Percentiles rank a stretch among this genome's conserved stretches.
Conservation (phyloP, 805 yeast genomes). For the Suhomyces canberraensis region DNA sequence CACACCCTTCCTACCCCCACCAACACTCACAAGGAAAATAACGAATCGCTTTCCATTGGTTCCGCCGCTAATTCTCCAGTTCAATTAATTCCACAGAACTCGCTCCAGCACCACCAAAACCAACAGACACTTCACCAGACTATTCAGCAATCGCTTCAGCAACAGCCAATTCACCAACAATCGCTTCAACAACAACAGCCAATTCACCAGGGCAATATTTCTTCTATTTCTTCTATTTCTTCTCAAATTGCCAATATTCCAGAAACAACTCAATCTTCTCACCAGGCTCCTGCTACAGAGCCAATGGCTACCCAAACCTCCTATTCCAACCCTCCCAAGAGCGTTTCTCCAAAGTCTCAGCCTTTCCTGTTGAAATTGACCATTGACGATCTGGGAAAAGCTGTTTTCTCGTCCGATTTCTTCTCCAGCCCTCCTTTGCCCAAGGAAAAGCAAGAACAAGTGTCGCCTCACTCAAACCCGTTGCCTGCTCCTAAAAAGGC, state of each 20-base stretch:
- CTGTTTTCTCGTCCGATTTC: slow-evolving; percentile 29
- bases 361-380: slow-evolving; percentile 34
- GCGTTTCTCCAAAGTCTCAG: too few species aligned
- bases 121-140: too few species aligned
- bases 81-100: not conserved
- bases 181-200: slow-evolving; percentile 3
- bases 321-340: too few species aligned
- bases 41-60: not conserved
- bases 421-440: slow-evolving; percentile 3
- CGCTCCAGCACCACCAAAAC: not conserved
- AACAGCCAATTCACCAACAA: slow-evolving; percentile 1
- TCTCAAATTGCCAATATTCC: not conserved
- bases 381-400: slow-evolving; percentile 42
- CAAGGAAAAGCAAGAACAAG: not conserved
- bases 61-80: not conserved
- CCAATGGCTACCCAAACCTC: not conserved
- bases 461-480: slow-evolving; percentile 1
- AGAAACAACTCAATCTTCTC: not conserved
- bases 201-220: not conserved
- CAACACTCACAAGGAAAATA: too few species aligned
- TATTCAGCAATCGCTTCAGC: too few species aligned
- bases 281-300: not conserved
- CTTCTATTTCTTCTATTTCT: too few species aligned
- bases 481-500: slow-evolving; percentile 1
- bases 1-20: too few species aligned